These are phyloP conservation scores for Castanopsis chinensis DNA, from an alignment of 306 rosid genomes.

Conservation along the genomic window DNA sequence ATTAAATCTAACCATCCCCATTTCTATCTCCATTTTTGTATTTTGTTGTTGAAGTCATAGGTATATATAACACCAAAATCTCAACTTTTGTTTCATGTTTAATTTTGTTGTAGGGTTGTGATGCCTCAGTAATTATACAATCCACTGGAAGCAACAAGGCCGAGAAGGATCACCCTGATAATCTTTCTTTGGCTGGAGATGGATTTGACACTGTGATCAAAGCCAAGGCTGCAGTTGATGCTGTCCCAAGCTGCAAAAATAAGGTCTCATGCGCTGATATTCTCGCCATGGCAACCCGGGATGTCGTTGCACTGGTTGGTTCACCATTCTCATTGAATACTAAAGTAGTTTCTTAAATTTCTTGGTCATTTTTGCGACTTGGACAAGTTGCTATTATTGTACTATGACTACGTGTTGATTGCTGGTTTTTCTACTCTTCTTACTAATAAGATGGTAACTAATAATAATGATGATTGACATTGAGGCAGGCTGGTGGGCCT, in stretches of 20 bases:
- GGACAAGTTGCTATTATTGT: not conserved
- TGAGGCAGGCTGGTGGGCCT: constrained; percentile 71
- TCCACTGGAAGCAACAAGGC: constrained; percentile 55
- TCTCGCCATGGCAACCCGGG: constrained; percentile 77
- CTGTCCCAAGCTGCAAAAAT: constrained; percentile 53
- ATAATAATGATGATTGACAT: not conserved
- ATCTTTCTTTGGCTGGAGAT: constrained; percentile 83
- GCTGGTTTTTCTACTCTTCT: not conserved
- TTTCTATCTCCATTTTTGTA: not conserved
- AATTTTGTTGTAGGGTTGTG: constrained; percentile 57
- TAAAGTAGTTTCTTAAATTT: not conserved
- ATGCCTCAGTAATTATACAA: constrained; percentile 53
- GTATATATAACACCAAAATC: not conserved
- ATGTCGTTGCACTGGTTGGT: constrained; percentile 63
- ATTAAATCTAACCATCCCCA: not conserved
- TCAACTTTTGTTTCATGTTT: not conserved
- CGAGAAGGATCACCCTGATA: constrained; percentile 78
- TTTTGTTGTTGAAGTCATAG: not conserved
- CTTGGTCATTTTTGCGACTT: not conserved
- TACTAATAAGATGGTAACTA: not conserved
- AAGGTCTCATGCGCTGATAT: constrained; percentile 89
- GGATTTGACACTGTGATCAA: constrained; percentile 78
- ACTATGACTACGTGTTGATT: not conserved
- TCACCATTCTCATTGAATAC: not conserved
- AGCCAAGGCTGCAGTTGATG: constrained; percentile 80